A percentile compares a stretch with the other conserved stretches of the same genome.
Evolutionary conservation across 768 basidiomycete species (phyloP).

Genomic region (Antrodiella citrinella): DNA sequence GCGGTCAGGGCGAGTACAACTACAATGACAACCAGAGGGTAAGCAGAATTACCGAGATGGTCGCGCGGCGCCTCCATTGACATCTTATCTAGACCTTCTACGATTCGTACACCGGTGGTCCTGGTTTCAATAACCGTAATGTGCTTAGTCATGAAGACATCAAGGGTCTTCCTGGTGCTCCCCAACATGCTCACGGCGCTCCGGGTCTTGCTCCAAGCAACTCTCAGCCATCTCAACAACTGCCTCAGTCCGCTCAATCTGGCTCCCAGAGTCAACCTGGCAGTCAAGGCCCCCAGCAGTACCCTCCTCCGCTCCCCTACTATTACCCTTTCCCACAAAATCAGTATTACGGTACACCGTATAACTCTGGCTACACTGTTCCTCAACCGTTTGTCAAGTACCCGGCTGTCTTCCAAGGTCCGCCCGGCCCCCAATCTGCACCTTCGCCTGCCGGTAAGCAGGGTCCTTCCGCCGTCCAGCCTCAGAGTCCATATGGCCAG

Average conservation of each 20-base stretch:
- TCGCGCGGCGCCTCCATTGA: neutral
- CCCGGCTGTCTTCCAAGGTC: constrained; percentile 68
- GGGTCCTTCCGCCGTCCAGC: constrained; percentile 45
- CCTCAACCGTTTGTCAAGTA: constrained; percentile 74
- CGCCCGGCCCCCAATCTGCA: constrained; percentile 58
- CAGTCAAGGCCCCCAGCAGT: constrained; percentile 58
- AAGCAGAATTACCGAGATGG: constrained; percentile 15
- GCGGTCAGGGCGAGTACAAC: constrained; percentile 55
- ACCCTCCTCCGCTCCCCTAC: constrained; percentile 52
- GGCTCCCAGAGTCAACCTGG: constrained; percentile 48
- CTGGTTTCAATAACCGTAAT: constrained; percentile 55
- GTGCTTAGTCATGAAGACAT: constrained; percentile 69
- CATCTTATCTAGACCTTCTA: constrained; percentile 55
- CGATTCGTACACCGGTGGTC: constrained; percentile 61
- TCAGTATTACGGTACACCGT: constrained; percentile 70
- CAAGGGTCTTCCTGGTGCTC: constrained; percentile 56
- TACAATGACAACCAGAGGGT: constrained; percentile 65
- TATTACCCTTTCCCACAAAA: constrained; percentile 68
- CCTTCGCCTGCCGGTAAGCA: constrained; percentile 64
- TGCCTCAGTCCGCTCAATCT: constrained; percentile 37
- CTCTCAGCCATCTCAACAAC: constrained; percentile 50
- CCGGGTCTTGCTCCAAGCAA: constrained; percentile 44
- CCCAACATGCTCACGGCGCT: constrained; percentile 36
- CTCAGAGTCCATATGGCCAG: constrained; percentile 55
- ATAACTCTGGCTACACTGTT: constrained; percentile 45